phyloP scores from a whole-genome alignment of 2,329 filamentous ascomycete genomes.

The Phaeomoniella chlamydospora region DNA sequence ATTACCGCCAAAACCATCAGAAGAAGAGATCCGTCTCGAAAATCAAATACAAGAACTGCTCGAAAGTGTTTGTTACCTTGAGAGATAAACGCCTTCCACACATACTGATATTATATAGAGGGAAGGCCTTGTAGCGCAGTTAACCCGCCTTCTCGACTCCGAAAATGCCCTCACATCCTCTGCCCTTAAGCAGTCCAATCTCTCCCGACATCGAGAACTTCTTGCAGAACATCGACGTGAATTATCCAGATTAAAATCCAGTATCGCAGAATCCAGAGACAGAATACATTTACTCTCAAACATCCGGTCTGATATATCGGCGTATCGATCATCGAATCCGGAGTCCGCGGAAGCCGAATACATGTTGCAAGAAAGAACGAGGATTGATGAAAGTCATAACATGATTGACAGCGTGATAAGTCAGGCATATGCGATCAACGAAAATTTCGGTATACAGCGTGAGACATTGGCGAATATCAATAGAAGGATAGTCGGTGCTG shows the following conservation, averaged over 20 bases:
- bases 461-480: slow-evolving; percentile 84
- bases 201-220: slow-evolving; percentile 80
- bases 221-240: slow-evolving; percentile 77
- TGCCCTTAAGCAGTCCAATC: slow-evolving; percentile 92
- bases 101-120: slow-evolving; percentile 50
- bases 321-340: slow-evolving; percentile 71
- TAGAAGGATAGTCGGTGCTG: slow-evolving; percentile 74
- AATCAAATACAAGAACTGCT: slow-evolving; percentile 71
- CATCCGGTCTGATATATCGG: slow-evolving; percentile 81
- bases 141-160: slow-evolving; percentile 80
- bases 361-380: slow-evolving; percentile 79
- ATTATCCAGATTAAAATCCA: slow-evolving; percentile 56
- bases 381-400: slow-evolving; percentile 78
- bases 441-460: slow-evolving; percentile 74
- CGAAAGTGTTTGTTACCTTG: slow-evolving; percentile 56
- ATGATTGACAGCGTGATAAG: slow-evolving; percentile 82
- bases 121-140: slow-evolving; percentile 65
- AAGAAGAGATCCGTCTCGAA: slow-evolving; percentile 71
- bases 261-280: slow-evolving; percentile 65
- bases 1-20: slow-evolving; percentile 67
- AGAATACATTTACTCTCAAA: slow-evolving; percentile 81
- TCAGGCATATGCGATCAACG: slow-evolving; percentile 93
- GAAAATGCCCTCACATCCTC: slow-evolving; percentile 77
- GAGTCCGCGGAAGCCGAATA: slow-evolving; percentile 83
- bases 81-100: slow-evolving; percentile 9